Evolutionary conservation across 805 yeast species (phyloP).

Genomic region (Nakazawaea pomicola): DNA sequence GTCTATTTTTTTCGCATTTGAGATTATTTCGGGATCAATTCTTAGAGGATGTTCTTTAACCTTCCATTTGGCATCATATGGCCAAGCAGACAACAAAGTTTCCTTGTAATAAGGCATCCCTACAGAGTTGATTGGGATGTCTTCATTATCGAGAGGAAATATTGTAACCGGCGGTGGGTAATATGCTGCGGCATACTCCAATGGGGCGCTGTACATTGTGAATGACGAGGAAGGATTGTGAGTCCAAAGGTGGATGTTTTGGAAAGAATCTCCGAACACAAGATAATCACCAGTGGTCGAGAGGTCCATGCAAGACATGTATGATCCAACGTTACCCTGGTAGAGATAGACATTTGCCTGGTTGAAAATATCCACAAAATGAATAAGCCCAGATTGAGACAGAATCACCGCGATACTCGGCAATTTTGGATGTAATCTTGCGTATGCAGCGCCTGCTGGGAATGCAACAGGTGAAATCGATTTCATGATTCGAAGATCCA

Average conservation of each 20-base stretch:
- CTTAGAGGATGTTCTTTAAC: constrained; percentile 52
- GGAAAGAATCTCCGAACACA: constrained; percentile 60
- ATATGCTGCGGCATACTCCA: constrained; percentile 52
- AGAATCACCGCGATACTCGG: constrained; percentile 74
- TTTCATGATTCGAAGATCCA: constrained; percentile 69
- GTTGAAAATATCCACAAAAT: constrained; percentile 77
- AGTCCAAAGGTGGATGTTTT: constrained; percentile 67
- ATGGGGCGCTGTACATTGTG: constrained; percentile 35
- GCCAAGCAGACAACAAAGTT: constrained; percentile 76
- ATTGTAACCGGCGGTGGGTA: constrained; percentile 23
- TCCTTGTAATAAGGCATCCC: constrained; percentile 88
- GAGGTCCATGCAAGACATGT: constrained; percentile 46
- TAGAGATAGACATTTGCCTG: constrained; percentile 63
- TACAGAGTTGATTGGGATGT: constrained; percentile 59
- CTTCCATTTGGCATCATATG: constrained; percentile 54
- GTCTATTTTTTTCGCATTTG: constrained; percentile 30
- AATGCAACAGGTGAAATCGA: constrained; percentile 78
- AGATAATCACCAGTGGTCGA: constrained; percentile 74
- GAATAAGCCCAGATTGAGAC: constrained; percentile 76
- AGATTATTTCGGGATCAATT: constrained; percentile 44
- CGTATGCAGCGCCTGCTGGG: constrained; percentile 85
- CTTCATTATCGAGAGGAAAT: constrained; percentile 34
- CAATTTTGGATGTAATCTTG: constrained; percentile 78
- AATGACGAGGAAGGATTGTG: constrained; percentile 36
- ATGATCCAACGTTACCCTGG: constrained; percentile 55